Percentiles rank a stretch among this genome's conserved stretches.
phyloP scores from a whole-genome alignment of 306 rosid genomes.

The Pachyrhizus erosus region DNA sequence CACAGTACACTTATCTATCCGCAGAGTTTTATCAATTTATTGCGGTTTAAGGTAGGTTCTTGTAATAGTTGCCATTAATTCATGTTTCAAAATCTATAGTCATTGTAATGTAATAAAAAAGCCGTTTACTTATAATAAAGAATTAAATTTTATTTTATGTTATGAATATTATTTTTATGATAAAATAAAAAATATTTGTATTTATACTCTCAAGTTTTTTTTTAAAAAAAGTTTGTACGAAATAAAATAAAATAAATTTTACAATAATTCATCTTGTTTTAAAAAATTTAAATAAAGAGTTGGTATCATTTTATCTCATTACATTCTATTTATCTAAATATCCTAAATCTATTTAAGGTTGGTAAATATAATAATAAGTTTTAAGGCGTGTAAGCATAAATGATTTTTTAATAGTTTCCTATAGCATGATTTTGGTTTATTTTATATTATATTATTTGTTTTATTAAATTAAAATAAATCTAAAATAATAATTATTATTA shows the following conservation, averaged over 20 bases:
- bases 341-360: background rate
- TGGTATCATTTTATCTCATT: background rate
- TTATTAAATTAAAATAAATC: background rate
- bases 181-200: background rate
- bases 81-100: background rate
- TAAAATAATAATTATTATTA: background rate
- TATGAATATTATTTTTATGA: background rate
- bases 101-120: background rate
- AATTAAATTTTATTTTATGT: background rate
- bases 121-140: no score
- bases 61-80: background rate
- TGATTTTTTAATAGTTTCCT: background rate
- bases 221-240: background rate
- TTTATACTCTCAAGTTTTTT: background rate
- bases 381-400: background rate
- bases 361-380: background rate
- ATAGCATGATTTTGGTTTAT: background rate
- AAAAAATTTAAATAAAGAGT: background rate
- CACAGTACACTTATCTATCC: background rate
- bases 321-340: background rate
- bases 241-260: background rate
- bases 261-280: background rate
- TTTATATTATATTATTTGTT: background rate
- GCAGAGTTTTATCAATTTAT: conserved; percentile 3
- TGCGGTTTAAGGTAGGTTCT: background rate